These are phyloP conservation scores for Aureobasidium sp. DNA, from an alignment of 2,329 filamentous ascomycete species.

Conservation along the genomic window DNA sequence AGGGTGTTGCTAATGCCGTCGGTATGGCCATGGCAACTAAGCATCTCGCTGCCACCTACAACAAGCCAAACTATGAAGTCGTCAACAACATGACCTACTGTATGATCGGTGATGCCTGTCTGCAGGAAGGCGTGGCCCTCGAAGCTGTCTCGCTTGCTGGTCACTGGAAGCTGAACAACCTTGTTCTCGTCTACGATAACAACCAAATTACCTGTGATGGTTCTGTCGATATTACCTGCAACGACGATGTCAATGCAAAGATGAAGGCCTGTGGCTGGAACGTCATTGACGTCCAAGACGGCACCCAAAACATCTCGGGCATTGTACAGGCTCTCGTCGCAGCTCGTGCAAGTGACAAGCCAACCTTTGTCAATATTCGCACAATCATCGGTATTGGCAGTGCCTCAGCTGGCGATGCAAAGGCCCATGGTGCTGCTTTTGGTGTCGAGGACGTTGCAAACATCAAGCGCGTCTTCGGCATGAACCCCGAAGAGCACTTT, in stretches of 20 bases:
- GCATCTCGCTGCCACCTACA: constrained; percentile 50
- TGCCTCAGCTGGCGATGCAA: constrained; percentile 43
- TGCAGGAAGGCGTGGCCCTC: constrained; percentile 53
- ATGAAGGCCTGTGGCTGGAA: constrained; percentile 51
- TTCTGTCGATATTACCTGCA: constrained; percentile 45
- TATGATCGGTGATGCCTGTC: constrained; percentile 52
- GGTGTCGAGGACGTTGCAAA: constrained; percentile 47
- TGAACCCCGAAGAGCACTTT: constrained; percentile 40
- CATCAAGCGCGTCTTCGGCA: constrained; percentile 47
- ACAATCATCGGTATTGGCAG: constrained; percentile 52
- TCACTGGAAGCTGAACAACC: constrained; percentile 49
- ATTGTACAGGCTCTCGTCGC: constrained; percentile 42
- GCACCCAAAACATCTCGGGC: constrained; percentile 45
- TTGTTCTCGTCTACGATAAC: constrained; percentile 54
- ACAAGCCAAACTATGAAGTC: constrained; percentile 42
- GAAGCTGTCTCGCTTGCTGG: constrained; percentile 53
- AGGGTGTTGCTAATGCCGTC: constrained; percentile 53
- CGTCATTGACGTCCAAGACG: constrained; percentile 49
- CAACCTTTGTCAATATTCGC: constrained; percentile 51
- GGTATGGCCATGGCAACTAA: constrained; percentile 54
- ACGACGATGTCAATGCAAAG: constrained; percentile 51
- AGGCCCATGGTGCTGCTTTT: constrained; percentile 53
- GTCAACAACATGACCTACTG: constrained; percentile 49
- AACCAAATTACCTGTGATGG: constrained; percentile 56
- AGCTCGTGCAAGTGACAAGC: constrained; percentile 37